These are phyloP conservation scores for Lizanozyma gosingica DNA, from an alignment of 1,139 yeast species.

Conservation along the genomic window DNA sequence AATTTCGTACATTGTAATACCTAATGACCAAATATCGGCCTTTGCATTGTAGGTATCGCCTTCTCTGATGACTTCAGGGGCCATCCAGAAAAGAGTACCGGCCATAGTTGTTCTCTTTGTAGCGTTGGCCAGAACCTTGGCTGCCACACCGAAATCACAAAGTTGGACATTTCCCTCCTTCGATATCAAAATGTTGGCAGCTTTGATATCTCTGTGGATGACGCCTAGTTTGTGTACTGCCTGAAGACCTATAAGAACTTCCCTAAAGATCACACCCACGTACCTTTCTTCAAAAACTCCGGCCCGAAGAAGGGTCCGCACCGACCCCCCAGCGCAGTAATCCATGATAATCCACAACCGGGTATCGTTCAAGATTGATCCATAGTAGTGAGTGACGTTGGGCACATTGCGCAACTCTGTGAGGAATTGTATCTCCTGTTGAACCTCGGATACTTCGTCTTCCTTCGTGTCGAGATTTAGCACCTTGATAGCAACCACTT, in stretches of 20 bases:
- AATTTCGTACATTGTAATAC: slow-evolving; percentile 87
- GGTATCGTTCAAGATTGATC: slow-evolving; percentile 78
- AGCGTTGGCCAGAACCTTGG: slow-evolving; percentile 73
- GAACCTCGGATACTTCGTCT: slow-evolving; percentile 93
- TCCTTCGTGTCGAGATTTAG: slow-evolving; percentile 86
- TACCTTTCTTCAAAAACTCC: slow-evolving; percentile 84
- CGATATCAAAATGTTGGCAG: slow-evolving; percentile 86
- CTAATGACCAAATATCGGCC: slow-evolving; percentile 91
- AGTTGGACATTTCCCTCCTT: slow-evolving; percentile 85
- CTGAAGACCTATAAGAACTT: slow-evolving; percentile 65
- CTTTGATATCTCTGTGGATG: slow-evolving; percentile 91
- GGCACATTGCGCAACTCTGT: slow-evolving; percentile 78
- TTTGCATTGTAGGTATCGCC: slow-evolving; percentile 80
- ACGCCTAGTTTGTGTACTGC: slow-evolving; percentile 86
- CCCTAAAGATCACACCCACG: slow-evolving; percentile 75
- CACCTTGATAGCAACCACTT: slow-evolving; percentile 87
- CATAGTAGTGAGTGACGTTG: slow-evolving; percentile 88
- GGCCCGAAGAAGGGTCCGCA: slow-evolving; percentile 77
- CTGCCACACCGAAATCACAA: slow-evolving; percentile 98
- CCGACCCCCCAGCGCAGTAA: slow-evolving; percentile 93
- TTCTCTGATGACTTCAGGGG: slow-evolving; percentile 95
- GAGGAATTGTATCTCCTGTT: slow-evolving; percentile 82
- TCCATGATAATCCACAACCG: slow-evolving; percentile 98
- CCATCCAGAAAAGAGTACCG: slow-evolving; percentile 99
- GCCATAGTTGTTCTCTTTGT: slow-evolving; percentile 89